phyloP scores from a whole-genome alignment of 2,329 filamentous ascomycete species.

The Orbilia blumenaviensis region DNA sequence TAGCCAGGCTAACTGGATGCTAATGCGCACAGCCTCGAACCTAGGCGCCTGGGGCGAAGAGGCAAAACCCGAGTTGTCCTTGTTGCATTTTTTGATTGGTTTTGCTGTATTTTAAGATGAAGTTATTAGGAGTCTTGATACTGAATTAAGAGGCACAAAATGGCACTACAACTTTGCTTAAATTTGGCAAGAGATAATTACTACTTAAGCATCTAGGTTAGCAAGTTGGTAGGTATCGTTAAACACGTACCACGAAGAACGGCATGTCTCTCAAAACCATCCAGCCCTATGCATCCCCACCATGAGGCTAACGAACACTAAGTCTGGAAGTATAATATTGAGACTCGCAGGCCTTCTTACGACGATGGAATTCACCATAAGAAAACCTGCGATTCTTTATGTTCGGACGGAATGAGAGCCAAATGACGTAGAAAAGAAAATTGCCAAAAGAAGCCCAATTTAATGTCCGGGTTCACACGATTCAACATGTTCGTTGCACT shows the following conservation, averaged over 20 bases:
- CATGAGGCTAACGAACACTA: constrained; percentile 21
- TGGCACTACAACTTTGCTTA: too few species aligned
- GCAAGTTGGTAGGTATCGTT: too few species aligned
- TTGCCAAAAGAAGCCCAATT: constrained; percentile 50
- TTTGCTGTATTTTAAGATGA: too few species aligned
- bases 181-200: neutral
- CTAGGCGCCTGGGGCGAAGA: too few species aligned
- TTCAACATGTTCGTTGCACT: neutral
- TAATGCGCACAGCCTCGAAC: too few species aligned
- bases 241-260: too few species aligned
- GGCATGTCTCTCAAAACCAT: constrained; percentile 37
- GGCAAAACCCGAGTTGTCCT: too few species aligned
- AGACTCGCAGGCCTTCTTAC: neutral
- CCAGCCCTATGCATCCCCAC: constrained; percentile 10
- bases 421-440: constrained; percentile 43
- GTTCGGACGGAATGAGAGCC: constrained; percentile 54
- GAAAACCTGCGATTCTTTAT: constrained; percentile 14
- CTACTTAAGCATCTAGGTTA: too few species aligned
- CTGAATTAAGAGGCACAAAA: too few species aligned
- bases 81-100: too few species aligned
- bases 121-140: too few species aligned
- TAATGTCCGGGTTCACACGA: constrained; percentile 34
- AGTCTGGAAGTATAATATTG: constrained; percentile 10
- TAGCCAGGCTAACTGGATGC: too few species aligned
- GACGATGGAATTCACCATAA: neutral